Percentiles rank a stretch among this genome's conserved stretches.
Evolutionary conservation across 257 asterid genomes (phyloP).

Genomic region (Apocynum venetum): DNA sequence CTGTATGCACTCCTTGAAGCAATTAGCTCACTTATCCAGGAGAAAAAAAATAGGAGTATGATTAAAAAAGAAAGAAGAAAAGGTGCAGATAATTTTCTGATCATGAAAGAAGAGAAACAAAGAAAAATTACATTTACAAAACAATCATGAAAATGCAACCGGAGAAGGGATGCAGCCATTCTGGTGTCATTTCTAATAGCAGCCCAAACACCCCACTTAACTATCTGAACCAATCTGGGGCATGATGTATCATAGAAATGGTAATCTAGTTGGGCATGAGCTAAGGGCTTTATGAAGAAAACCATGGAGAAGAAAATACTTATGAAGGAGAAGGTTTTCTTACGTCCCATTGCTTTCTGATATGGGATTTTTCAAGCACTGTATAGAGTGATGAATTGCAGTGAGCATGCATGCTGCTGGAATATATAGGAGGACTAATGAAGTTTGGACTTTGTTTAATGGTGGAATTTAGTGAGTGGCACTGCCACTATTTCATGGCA

Average conservation of each 20-base stretch:
- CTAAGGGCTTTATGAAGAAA: slow-evolving; percentile 9
- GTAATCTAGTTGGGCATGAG: slow-evolving; percentile 28
- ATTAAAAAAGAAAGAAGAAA: not conserved
- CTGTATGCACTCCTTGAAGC: not conserved
- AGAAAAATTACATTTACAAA: slow-evolving; percentile 48
- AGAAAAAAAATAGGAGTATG: not conserved
- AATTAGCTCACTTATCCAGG: not conserved
- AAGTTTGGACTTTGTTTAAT: slow-evolving; percentile 14
- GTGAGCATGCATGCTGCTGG: not conserved
- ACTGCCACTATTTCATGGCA: slow-evolving; percentile 46
- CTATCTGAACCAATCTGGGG: slow-evolving; percentile 41
- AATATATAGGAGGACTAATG: slow-evolving; percentile 34
- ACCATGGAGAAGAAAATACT: slow-evolving; percentile 17
- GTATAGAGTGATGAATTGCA: slow-evolving; percentile 12
- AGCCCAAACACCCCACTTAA: slow-evolving; percentile 52
- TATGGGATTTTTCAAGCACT: not conserved
- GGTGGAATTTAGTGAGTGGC: slow-evolving; percentile 47
- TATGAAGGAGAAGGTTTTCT: slow-evolving; percentile 8
- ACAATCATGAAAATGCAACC: slow-evolving; percentile 73
- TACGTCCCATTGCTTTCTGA: slow-evolving; percentile 30
- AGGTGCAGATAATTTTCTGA: not conserved
- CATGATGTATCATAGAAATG: slow-evolving; percentile 57
- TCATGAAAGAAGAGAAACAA: not conserved
- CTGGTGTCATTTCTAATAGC: slow-evolving; percentile 52
- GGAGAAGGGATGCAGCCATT: slow-evolving; percentile 72